Evolutionary conservation across 495 filamentous ascomycete genomes (phyloP).

Genomic region (Darksidea phi): DNA sequence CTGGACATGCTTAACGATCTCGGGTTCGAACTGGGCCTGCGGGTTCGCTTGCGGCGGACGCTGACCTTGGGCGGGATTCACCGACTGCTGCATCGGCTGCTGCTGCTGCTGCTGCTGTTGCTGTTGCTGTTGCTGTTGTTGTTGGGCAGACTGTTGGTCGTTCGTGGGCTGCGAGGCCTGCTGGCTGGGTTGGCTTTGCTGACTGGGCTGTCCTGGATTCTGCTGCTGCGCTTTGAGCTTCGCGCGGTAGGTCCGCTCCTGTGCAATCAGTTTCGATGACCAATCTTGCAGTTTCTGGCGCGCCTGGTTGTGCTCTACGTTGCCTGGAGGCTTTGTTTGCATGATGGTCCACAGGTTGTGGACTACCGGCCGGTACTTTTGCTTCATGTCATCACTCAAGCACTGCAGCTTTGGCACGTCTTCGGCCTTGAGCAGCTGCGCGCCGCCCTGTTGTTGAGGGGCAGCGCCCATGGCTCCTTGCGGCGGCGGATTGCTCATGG

Average conservation of each 20-base stretch:
- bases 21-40: conserved; percentile 26
- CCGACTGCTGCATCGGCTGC: conserved; percentile 4
- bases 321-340: conserved; percentile 25
- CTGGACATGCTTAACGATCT: conserved; percentile 33
- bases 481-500: conserved; percentile 32
- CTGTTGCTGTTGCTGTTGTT: conserved; percentile 11
- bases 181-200: conserved; percentile 18
- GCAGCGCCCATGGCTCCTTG: conserved; percentile 18
- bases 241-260: conserved; percentile 23
- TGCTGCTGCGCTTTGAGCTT: conserved; percentile 13
- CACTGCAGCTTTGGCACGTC: conserved; percentile 33
- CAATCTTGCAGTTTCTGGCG: conserved; percentile 32
- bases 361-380: conserved; percentile 34
- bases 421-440: conserved; percentile 25
- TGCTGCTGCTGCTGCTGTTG: conserved; percentile 7
- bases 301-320: conserved; percentile 23
- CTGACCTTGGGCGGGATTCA: not conserved
- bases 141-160: conserved; percentile 1
- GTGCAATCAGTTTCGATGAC: conserved; percentile 30
- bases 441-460: not conserved
- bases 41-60: conserved; percentile 1
- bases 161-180: conserved; percentile 4
- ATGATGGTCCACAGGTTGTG: conserved; percentile 34
- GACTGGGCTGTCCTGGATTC: conserved; percentile 5
- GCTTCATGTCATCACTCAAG: conserved; percentile 33